Conservation (phyloP, 225 moss, liverwort and hornwort species). For the Marchantia polymorpha region DNA sequence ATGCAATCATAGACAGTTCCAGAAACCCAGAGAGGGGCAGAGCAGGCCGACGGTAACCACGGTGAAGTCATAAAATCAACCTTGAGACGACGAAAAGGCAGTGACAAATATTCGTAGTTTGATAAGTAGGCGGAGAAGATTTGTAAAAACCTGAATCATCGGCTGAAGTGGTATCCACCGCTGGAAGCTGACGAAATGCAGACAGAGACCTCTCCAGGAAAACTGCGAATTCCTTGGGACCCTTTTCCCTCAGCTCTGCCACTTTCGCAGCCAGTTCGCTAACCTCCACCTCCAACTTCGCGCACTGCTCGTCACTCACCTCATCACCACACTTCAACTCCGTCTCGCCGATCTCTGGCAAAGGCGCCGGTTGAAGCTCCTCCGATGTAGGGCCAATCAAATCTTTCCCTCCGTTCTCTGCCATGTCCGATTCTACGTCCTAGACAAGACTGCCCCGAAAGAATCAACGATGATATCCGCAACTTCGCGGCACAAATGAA, state of each 20-base stretch:
- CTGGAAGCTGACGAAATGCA: background rate
- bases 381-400: background rate
- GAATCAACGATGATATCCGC: background rate
- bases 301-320: conserved; percentile 16
- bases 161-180: background rate
- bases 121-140: background rate
- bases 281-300: conserved; percentile 24
- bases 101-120: too few relatives aligned
- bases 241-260: conserved; percentile 23
- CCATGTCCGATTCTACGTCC: background rate
- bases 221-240: conserved; percentile 20
- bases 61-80: background rate
- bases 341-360: background rate
- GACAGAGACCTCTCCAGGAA: conserved; percentile 20
- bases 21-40: too few relatives aligned
- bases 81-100: background rate
- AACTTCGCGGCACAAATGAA: background rate
- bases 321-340: background rate
- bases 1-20: too few relatives aligned
- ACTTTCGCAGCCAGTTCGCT: conserved; percentile 19
- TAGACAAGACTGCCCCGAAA: background rate
- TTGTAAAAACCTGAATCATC: background rate
- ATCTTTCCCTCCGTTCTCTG: background rate
- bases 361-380: background rate
- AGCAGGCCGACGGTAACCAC: too few relatives aligned